Evolutionary conservation across 768 basidiomycete species (phyloP).

Genomic region (Termitomyces sp.): DNA sequence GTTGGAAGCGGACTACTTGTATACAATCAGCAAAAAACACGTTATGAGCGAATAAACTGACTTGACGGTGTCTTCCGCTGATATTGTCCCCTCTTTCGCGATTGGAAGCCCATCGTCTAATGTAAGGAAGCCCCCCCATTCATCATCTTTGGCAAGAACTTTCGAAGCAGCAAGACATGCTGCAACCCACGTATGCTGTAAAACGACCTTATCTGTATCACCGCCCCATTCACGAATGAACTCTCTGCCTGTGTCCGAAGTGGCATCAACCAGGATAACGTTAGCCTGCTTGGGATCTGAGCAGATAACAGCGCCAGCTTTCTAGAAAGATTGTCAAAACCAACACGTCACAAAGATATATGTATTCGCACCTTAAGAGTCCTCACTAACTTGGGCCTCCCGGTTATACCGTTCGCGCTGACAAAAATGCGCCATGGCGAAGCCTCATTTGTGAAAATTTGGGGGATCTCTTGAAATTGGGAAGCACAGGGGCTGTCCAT

Average conservation of each 20-base stretch:
- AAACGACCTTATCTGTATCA: slow-evolving; percentile 46
- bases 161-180: slow-evolving; percentile 37
- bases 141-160: slow-evolving; percentile 41
- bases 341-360: neutral
- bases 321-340: slow-evolving; percentile 28
- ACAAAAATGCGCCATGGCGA: slow-evolving; percentile 47
- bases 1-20: slow-evolving; percentile 60
- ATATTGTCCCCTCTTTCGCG: slow-evolving; percentile 33
- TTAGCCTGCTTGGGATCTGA: slow-evolving; percentile 46
- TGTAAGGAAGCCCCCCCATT: slow-evolving; percentile 47
- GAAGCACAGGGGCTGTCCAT: slow-evolving; percentile 6
- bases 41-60: slow-evolving; percentile 26
- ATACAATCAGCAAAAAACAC: slow-evolving; percentile 9
- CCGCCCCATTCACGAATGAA: slow-evolving; percentile 57
- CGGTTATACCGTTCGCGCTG: slow-evolving; percentile 46
- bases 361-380: slow-evolving; percentile 36
- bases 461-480: slow-evolving; percentile 2
- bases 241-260: slow-evolving; percentile 43
- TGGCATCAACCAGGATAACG: slow-evolving; percentile 56
- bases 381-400: slow-evolving; percentile 49
- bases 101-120: slow-evolving; percentile 35
- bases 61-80: slow-evolving; percentile 34
- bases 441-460: slow-evolving; percentile 34
- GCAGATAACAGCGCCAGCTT: slow-evolving; percentile 49
- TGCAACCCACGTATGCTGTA: slow-evolving; percentile 50